Conservation (phyloP, 257 asterid genomes). For the Solanum chilense region DNA sequence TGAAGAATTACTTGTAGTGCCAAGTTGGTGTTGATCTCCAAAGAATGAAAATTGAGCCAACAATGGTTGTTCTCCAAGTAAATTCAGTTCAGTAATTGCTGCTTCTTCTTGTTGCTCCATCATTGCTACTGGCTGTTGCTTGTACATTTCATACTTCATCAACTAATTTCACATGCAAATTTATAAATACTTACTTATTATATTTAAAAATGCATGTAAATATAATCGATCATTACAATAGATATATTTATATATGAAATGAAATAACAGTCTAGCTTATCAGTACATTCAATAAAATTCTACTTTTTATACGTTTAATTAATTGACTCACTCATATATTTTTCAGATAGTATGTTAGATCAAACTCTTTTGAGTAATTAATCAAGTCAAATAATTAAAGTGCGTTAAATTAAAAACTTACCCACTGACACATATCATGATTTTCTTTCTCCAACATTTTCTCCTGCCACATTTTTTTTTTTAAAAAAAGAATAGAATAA, state of each 20-base stretch:
- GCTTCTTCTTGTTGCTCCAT: constrained; percentile 8
- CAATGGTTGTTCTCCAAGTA: constrained; percentile 40
- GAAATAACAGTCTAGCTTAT: background rate
- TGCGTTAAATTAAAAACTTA: background rate
- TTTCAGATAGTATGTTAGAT: background rate
- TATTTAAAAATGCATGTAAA: background rate
- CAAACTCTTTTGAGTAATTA: background rate
- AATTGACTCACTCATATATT: background rate
- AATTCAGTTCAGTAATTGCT: constrained; percentile 42
- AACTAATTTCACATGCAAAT: constrained; percentile 6
- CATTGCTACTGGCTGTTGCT: constrained; percentile 10
- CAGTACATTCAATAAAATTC: background rate
- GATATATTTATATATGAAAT: background rate
- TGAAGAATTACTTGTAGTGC: background rate
- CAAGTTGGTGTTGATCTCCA: constrained; percentile 38
- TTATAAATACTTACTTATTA: background rate
- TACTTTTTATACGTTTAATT: background rate
- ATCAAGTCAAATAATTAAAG: background rate
- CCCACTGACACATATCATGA: constrained; percentile 76
- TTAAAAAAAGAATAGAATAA: background rate
- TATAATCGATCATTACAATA: background rate
- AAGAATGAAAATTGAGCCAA: constrained; percentile 46
- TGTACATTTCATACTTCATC: constrained; percentile 43
- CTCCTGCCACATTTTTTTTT: constrained; percentile 25
- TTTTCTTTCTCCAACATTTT: constrained; percentile 61